Evolutionary conservation across 441 rosid genomes (phyloP), one percentile per base, ranked within the genome.

Genomic region (Eugenia klotzschiana): DNA sequence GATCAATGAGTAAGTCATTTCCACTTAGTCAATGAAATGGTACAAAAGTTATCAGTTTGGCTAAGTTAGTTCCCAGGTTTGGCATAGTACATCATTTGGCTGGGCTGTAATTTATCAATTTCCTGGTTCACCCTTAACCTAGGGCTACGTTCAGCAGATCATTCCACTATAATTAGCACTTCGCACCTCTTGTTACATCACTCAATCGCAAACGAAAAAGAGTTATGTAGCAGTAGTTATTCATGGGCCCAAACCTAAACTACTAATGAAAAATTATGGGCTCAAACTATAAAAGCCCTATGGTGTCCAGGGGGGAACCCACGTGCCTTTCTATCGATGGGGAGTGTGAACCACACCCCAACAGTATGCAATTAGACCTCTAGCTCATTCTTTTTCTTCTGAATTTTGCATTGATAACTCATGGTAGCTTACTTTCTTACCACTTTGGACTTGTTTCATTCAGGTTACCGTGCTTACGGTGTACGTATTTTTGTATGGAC

Each of bases 401-500:
- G 74, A 81, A 81, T 14, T 14, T 43, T 10, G 13, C 72, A 81
- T 7, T 23, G 51, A 57, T n/a, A 15, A 29, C 80, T 80, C 4
- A 40, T 27, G 27, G 41, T 40, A 51, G 52, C 81, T 82, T 23
- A 49, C 72, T 74, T 84, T 87, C 18, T 60, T 60, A 58, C 69
- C 25, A 49, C 55, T 55, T 82, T 83, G 41, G 73, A 60, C 73
- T 84, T 83, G 69, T 20, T 74, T 86, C 52, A 84, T 89, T 84
- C 97, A 97, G 99, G 84, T 94, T 56, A 95, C 98, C 0, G 98
- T 95, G 83, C 91, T 97, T 82, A 92, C 88, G 13, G 98, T 93
- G n/a, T 97, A 95, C 72, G 90, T 94, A 22, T 97, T 97, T 93
- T 91, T 97, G 82, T 97, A 97, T 86, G 99, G 99, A 51, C 99